phyloP scores from a whole-genome alignment of 2,329 filamentous ascomycete species.

The Coniella vitis region DNA sequence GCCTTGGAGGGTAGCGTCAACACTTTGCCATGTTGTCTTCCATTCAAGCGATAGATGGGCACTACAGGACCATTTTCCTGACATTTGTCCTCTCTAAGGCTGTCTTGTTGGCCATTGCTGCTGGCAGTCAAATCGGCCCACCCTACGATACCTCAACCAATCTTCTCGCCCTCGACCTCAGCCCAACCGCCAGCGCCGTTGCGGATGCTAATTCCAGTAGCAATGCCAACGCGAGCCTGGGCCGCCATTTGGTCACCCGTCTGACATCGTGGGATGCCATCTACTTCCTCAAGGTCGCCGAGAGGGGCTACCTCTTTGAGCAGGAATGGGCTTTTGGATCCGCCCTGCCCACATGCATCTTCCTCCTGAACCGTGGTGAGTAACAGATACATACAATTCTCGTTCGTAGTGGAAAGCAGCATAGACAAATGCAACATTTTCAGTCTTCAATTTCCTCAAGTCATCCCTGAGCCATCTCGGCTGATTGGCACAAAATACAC shows the following conservation, averaged over 20 bases:
- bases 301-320: slow-evolving; percentile 63
- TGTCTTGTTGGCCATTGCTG: slow-evolving; percentile 56
- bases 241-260: slow-evolving; percentile 39
- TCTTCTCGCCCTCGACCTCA: slow-evolving; percentile 27
- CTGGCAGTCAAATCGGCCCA: slow-evolving; percentile 43
- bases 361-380: slow-evolving; percentile 22
- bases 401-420: background rate
- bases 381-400: background rate
- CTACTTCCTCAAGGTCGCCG: slow-evolving; percentile 61
- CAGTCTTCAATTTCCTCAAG: background rate
- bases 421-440: background rate
- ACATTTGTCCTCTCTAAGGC: slow-evolving; percentile 61
- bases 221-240: slow-evolving; percentile 10
- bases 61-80: slow-evolving; percentile 22
- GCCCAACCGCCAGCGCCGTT: slow-evolving; percentile 26
- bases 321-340: slow-evolving; percentile 79
- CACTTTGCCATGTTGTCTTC: too few species aligned
- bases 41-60: background rate
- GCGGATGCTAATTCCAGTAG: slow-evolving; percentile 10
- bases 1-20: too few species aligned
- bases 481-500: background rate
- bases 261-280: slow-evolving; percentile 76
- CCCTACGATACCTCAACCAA: slow-evolving; percentile 76
- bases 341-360: slow-evolving; percentile 38
- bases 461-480: too few species aligned